Percentiles rank a stretch among this genome's conserved stretches.
These are phyloP conservation scores for Tubosaeta sp. DNA, from an alignment of 768 basidiomycete species.

Conservation along the genomic window DNA sequence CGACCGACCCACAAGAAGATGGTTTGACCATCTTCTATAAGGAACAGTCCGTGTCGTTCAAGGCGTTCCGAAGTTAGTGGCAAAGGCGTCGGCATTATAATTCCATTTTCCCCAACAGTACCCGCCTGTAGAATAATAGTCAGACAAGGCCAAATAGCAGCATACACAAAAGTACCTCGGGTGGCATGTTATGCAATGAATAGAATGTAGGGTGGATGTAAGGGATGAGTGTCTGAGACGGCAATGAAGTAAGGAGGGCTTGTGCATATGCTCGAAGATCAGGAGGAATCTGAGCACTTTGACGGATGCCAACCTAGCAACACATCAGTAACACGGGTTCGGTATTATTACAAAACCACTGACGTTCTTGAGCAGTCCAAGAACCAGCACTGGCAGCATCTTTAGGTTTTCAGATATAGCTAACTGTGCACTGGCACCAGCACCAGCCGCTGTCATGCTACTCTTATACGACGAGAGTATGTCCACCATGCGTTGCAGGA, in stretches of 20 bases:
- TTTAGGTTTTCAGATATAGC: conserved; percentile 92
- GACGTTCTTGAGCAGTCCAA: conserved; percentile 93
- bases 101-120: conserved; percentile 83
- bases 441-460: conserved; percentile 91
- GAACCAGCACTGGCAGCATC: conserved; percentile 85
- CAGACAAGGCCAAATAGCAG: not conserved
- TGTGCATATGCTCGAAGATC: conserved; percentile 96
- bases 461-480: conserved; percentile 87
- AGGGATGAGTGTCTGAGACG: conserved; percentile 85
- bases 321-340: not conserved
- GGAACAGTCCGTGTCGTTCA: conserved; percentile 90
- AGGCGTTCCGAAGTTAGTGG: conserved; percentile 94
- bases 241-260: conserved; percentile 83
- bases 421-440: conserved; percentile 91
- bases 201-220: conserved; percentile 96
- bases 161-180: conserved; percentile 55
- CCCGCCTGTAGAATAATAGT: conserved; percentile 58
- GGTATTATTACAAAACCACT: conserved; percentile 2
- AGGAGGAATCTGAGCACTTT: conserved; percentile 95
- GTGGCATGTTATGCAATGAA: conserved; percentile 92
- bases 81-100: conserved; percentile 82
- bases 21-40: conserved; percentile 97
- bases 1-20: conserved; percentile 99
- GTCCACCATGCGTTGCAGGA: conserved; percentile 80
- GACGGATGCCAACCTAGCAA: conserved; percentile 81